Percentiles rank a stretch among this genome's conserved stretches.
These are phyloP conservation scores for Brassica incana DNA, from an alignment of 345 rosid genomes.

Conservation along the genomic window DNA sequence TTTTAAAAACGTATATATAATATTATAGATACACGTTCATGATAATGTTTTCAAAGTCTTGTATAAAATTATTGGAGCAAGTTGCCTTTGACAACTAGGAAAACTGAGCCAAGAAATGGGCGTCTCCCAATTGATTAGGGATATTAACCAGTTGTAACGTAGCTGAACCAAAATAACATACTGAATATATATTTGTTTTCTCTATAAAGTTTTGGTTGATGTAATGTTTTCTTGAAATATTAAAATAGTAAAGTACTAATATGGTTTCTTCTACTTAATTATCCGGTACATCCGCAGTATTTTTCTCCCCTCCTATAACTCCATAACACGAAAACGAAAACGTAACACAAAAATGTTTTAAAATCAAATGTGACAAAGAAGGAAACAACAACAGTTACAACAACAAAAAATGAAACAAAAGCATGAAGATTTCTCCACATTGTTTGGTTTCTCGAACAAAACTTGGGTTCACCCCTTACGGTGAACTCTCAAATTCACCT, in stretches of 20 bases:
- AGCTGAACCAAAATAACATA: constrained; percentile 5
- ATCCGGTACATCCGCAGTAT: constrained; percentile 34
- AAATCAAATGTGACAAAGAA: constrained; percentile 20
- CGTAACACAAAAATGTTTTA: not conserved
- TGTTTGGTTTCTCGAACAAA: constrained; percentile 12
- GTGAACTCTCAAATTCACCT: too few relatives aligned
- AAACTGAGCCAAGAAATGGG: constrained; percentile 22
- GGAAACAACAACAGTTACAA: not conserved
- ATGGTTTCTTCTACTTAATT: constrained; percentile 4
- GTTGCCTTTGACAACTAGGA: not conserved
- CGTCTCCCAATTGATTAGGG: constrained; percentile 11
- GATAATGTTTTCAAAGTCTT: constrained; percentile 23
- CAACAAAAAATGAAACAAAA: constrained; percentile 7
- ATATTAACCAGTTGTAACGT: constrained; percentile 4
- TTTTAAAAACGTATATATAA: not conserved
- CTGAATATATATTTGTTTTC: not conserved
- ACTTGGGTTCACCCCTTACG: too few relatives aligned
- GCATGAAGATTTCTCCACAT: constrained; percentile 40
- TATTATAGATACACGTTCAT: not conserved
- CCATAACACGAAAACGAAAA: not conserved
- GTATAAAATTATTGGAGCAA: constrained; percentile 27
- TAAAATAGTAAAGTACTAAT: constrained; percentile 14
- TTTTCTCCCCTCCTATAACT: constrained; percentile 39
- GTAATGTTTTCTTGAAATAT: not conserved
- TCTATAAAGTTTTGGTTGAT: not conserved